phyloP scores from a whole-genome alignment of 1,284 basidiomycete genomes.

The Lentinula novae-zelandiae region DNA sequence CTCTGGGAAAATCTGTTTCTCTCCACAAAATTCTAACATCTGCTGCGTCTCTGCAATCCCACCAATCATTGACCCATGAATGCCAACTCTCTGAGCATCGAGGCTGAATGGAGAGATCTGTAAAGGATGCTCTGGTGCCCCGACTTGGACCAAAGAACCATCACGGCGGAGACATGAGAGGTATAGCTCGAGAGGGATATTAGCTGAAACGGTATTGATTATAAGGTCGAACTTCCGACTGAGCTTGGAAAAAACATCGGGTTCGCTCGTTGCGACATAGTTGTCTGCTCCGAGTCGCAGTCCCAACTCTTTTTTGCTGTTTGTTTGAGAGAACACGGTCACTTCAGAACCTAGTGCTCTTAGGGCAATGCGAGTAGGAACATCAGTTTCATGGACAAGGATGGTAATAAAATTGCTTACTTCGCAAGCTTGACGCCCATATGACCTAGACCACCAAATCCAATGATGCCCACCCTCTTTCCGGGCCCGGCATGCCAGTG shows the following conservation, averaged over 20 bases:
- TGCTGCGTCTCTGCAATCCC: constrained; percentile 8
- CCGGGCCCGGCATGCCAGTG: constrained; percentile 8
- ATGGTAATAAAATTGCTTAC: not conserved
- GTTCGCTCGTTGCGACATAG: constrained; percentile 4
- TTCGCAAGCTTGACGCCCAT: constrained; percentile 8
- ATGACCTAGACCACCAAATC: constrained; percentile 10
- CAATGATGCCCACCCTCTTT: constrained; percentile 6
- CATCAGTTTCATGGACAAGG: not conserved
- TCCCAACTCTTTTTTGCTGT: constrained; percentile 9
- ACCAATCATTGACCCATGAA: constrained; percentile 5
- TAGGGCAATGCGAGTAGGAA: too few species aligned
- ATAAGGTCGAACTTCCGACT: constrained; percentile 1
- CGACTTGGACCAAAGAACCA: too few species aligned
- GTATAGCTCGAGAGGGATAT: not conserved
- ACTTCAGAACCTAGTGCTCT: constrained; percentile 9
- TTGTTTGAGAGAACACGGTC: constrained; percentile 8
- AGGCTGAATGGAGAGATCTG: too few species aligned
- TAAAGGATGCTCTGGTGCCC: too few species aligned
- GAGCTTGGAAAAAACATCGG: not conserved
- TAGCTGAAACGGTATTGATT: constrained; percentile 10
- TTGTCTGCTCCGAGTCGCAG: constrained; percentile 1
- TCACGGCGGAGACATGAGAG: not conserved
- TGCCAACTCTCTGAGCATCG: not conserved
- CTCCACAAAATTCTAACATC: constrained; percentile 11
- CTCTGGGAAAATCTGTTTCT: constrained; percentile 6